Evolutionary conservation across 2,329 filamentous ascomycete species (phyloP).

Genomic region (Penicillium sp.): DNA sequence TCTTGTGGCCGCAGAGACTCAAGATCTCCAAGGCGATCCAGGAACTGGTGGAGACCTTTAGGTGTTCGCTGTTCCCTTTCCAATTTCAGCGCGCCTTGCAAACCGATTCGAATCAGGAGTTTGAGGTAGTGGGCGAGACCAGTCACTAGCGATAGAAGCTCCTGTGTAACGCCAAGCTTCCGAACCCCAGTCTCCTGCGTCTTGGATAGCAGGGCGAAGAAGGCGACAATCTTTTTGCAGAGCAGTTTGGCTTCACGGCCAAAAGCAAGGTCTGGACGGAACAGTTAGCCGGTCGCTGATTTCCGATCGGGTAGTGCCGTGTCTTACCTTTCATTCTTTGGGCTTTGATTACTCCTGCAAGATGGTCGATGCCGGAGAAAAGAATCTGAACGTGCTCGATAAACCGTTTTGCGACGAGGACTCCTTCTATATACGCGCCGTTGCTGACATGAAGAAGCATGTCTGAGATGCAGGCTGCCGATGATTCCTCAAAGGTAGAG

Average conservation of each 20-base stretch:
- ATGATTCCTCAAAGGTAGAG: slow-evolving; percentile 96
- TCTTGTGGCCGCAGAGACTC: slow-evolving; percentile 68
- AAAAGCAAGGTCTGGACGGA: slow-evolving; percentile 76
- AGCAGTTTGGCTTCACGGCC: slow-evolving; percentile 95
- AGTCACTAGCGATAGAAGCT: slow-evolving; percentile 95
- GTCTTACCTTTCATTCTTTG: slow-evolving; percentile 74
- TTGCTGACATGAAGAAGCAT: slow-evolving; percentile 99
- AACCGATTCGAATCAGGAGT: slow-evolving; percentile 92
- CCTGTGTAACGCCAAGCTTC: slow-evolving; percentile 94
- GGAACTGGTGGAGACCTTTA: slow-evolving; percentile 78
- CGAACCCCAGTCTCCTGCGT: slow-evolving; percentile 89
- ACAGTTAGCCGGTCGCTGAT: slow-evolving; percentile 26
- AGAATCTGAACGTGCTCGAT: slow-evolving; percentile 95
- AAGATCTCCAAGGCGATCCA: slow-evolving; percentile 83
- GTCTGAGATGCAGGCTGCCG: slow-evolving; percentile 96
- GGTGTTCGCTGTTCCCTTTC: slow-evolving; percentile 80
- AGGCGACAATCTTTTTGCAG: slow-evolving; percentile 99
- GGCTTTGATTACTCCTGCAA: slow-evolving; percentile 73
- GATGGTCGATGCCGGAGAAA: slow-evolving; percentile 83
- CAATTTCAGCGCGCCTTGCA: slow-evolving; percentile 89
- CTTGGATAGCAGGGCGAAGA: slow-evolving; percentile 93
- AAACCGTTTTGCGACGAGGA: slow-evolving; percentile 92
- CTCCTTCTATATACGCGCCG: slow-evolving; percentile 91
- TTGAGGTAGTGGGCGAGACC: slow-evolving; percentile 97
- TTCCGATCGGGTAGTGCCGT: slow-evolving; percentile 15